Conservation (phyloP, 2,329 filamentous ascomycete genomes). For the Blastomyces silverae region DNA sequence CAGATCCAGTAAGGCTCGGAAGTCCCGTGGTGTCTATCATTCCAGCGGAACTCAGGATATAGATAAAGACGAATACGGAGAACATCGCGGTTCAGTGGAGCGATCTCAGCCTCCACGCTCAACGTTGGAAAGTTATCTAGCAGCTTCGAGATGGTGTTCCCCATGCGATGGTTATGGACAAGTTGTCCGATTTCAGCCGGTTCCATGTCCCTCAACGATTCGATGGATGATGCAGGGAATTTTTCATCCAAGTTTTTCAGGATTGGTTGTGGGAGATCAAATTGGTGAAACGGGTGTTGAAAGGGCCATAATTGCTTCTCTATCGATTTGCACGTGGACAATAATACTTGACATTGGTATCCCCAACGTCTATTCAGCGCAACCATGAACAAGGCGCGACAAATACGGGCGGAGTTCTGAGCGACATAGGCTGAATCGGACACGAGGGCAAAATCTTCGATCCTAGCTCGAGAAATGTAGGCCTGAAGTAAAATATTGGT, state of each 20-base stretch:
- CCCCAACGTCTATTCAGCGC: conserved; percentile 93
- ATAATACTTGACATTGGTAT: conserved; percentile 81
- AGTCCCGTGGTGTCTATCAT: conserved; percentile 84
- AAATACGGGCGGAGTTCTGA: conserved; percentile 91
- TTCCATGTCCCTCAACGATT: conserved; percentile 88
- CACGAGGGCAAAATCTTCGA: conserved; percentile 87
- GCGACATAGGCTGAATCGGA: conserved; percentile 94
- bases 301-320: conserved; percentile 95
- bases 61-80: conserved; percentile 82
- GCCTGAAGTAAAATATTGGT: conserved; percentile 93
- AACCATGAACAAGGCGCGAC: conserved; percentile 93
- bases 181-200: conserved; percentile 79
- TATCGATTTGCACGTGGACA: conserved; percentile 93
- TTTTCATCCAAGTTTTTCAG: conserved; percentile 81
- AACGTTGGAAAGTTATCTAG: conserved; percentile 89
- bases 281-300: conserved; percentile 90
- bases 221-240: conserved; percentile 64
- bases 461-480: conserved; percentile 78
- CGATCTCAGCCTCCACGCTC: conserved; percentile 86
- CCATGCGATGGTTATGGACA: conserved; percentile 85
- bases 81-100: conserved; percentile 89
- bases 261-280: conserved; percentile 78
- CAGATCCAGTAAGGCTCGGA: conserved; percentile 98
- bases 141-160: conserved; percentile 70
- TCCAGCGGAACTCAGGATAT: conserved; percentile 88